Evolutionary conservation across 2,329 filamentous ascomycete genomes (phyloP).

Genomic region (Diaporthe sp.): DNA sequence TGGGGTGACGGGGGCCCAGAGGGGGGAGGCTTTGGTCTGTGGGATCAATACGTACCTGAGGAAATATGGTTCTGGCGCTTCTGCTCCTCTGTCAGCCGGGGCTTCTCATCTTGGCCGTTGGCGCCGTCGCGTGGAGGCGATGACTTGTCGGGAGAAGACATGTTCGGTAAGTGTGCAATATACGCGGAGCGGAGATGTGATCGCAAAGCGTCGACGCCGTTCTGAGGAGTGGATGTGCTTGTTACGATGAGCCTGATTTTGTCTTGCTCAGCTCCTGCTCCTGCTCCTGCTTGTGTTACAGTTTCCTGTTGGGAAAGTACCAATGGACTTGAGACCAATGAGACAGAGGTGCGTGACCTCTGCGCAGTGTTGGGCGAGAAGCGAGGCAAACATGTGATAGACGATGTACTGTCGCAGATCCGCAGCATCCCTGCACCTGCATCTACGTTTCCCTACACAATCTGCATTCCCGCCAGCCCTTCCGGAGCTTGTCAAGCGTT

Average conservation of each 20-base stretch:
- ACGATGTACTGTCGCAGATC: slow-evolving; percentile 27
- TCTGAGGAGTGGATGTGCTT: background rate
- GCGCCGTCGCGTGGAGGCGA: slow-evolving; percentile 26
- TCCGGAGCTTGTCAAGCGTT: slow-evolving; percentile 11
- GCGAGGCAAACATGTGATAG: slow-evolving; percentile 31
- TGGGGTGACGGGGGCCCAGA: no score
- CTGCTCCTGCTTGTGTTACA: background rate
- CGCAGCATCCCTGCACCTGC: slow-evolving; percentile 21
- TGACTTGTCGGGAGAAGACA: slow-evolving; percentile 34
- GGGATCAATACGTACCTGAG: slow-evolving; percentile 47
- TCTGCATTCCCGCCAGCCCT: background rate
- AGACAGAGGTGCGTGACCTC: slow-evolving; percentile 19
- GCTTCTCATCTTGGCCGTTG: slow-evolving; percentile 47
- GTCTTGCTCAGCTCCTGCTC: background rate
- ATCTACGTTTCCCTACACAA: background rate
- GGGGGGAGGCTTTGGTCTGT: background rate
- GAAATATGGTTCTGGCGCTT: slow-evolving; percentile 55
- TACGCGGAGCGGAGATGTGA: background rate
- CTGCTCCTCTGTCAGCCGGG: slow-evolving; percentile 55
- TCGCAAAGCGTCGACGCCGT: background rate
- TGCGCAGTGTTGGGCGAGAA: slow-evolving; percentile 6
- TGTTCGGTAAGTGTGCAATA: background rate
- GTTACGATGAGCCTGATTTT: background rate
- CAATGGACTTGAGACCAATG: background rate
- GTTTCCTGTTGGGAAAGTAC: slow-evolving; percentile 20